These are phyloP conservation scores for Candida piceae DNA, from an alignment of 805 yeast genomes.

Conservation along the genomic window DNA sequence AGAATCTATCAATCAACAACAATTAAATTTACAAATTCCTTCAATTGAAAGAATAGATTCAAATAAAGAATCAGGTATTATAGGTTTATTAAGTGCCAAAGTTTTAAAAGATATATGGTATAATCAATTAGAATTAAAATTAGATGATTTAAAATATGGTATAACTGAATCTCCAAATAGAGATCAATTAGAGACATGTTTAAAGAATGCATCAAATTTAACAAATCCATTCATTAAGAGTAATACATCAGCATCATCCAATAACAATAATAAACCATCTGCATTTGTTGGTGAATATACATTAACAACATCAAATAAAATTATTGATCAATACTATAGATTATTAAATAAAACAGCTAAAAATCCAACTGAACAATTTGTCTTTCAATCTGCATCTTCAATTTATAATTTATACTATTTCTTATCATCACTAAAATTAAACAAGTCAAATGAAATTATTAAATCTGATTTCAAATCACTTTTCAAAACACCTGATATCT, in stretches of 20 bases:
- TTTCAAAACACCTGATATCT: conserved; percentile 29
- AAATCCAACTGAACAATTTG: conserved; percentile 39
- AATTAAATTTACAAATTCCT: conserved; percentile 21
- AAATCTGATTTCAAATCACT: conserved; percentile 30
- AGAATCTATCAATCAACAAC: too few species aligned
- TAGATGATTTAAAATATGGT: conserved; percentile 36
- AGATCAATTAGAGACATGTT: conserved; percentile 24
- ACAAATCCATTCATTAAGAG: conserved; percentile 16
- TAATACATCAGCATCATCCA: background rate
- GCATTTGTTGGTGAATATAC: conserved; percentile 15
- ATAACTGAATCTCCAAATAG: conserved; percentile 27
- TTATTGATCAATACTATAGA: conserved; percentile 28
- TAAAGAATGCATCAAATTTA: conserved; percentile 9
- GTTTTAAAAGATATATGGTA: conserved; percentile 51
- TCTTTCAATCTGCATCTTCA: conserved; percentile 41
- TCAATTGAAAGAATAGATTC: conserved; percentile 20
- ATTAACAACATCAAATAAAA: conserved; percentile 21
- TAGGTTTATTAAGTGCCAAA: conserved; percentile 43
- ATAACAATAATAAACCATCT: conserved; percentile 9
- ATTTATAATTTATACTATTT: conserved; percentile 46
- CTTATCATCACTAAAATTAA: conserved; percentile 38
- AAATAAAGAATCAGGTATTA: conserved; percentile 33
- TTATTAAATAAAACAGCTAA: conserved; percentile 39
- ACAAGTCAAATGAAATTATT: conserved; percentile 13
- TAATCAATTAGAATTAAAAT: conserved; percentile 36